Base-by-base conservation (phyloP, 176 grass and related monocot species). In the Dactylis glomerata region DNA sequence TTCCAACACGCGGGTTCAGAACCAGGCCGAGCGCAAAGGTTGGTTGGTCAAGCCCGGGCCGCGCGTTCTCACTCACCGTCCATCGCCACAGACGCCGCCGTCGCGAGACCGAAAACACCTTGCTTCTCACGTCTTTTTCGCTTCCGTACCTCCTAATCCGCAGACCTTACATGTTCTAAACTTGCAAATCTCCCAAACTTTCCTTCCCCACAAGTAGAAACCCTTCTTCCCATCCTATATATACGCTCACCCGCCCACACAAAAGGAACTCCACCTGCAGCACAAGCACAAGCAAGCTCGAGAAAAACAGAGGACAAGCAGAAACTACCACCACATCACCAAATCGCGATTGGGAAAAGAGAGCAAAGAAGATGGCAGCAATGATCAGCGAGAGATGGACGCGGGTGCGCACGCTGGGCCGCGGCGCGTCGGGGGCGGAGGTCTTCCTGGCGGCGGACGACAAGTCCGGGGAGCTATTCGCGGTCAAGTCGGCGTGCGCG, bases 401-500 rank as follows among this genome's bases (percentile, higher is more conserved):
- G 61, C 62, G 88, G 58, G 83, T 92, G 76, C 83, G 83, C 10
- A 80, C 63, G 9, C 68, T 96, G 4, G 94, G 94, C 50, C 81
- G 65, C 15, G 94, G 94, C 42, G 90, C 94, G 59, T 93, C 84
- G 3, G 88, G 82, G 0, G 89, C 94, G 1, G 83, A 85, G 68
- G 94, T 96, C 1, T 93, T 85, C 47, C 61, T 96, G 4, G 91
- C 94, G 3, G 75, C 71, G 3, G 83, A 81, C 28, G 22, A 49
- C 0, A 59, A 20, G 1, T 82, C 92, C 0, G 87, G 94, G 11
- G 76, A 73, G 19, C 51, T 88, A 20, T 87, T 92, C 82, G 94
- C 94, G 7, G 92, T 94, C 10, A 97, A 97, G 83, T 86, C 87
- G 34, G 14, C 41, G 41, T 1, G 4, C 78, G 26, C 31, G 63